Base-by-base conservation (phyloP, 768 basidiomycete genomes). In the Psilocybe tampanensis region DNA sequence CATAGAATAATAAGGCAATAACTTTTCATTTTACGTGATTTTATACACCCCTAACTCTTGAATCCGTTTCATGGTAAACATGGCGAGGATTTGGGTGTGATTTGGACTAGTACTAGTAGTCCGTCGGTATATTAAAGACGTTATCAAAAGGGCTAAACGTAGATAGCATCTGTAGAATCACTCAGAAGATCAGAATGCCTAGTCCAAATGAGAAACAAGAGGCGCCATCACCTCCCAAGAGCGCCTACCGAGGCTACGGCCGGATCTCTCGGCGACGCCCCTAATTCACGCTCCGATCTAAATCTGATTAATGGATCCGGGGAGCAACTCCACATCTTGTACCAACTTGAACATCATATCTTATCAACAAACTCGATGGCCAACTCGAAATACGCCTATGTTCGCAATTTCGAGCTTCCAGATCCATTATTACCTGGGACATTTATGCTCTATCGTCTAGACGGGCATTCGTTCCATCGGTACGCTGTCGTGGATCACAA, bases 391-490 rank as follows among this genome's bases (percentile, higher is more conserved):
- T 99, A 86, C 65, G 89, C 90, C 41, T 96, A 98, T 72, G 97
- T 98, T 12, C 84, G 86, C 62, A 81, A 81, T 33, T 98, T 90
- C 69, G 96, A 99, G 71, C 83, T 93, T 0, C 90, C 93, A 6
- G 97, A 99, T 67, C 78, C 85, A 0, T 76, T 98, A 2, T 75
- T 98, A 0, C 95, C 90, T 0, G 86, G 83, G 8, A 92, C 91
- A 2, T 97, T 86, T 71, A 81, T 97, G 63, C 76, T 98, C 21
- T 81, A 94, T 52, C 86, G 97, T 1, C 69, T 99, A 17, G 97
- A 99, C 67, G 97, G 97, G 0, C 92, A 94, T 64, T 85, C 89
- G 0, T 99, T 99, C 67, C 95, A 98, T 74, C 86, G 89, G 95
- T 95, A 39, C n/a, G 59, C 6, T 29, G 5, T 29, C 29, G 41